Base-by-base conservation (phyloP, 1,284 basidiomycete species). In the Trichosporon ovoides region DNA sequence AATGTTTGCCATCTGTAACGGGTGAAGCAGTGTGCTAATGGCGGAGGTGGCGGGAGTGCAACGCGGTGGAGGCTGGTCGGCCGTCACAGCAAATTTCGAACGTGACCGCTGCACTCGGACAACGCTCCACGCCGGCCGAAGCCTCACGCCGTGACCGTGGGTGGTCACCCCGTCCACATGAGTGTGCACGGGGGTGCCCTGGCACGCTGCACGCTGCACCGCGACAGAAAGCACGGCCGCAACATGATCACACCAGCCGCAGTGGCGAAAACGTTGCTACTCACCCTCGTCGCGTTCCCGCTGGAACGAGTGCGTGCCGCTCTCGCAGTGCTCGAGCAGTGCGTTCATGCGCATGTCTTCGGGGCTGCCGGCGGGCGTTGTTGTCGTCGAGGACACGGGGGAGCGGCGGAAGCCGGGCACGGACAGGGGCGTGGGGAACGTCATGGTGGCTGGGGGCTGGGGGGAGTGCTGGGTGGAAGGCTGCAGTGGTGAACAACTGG, bases 301-400 rank as follows among this genome's bases (percentile, higher is more conserved):
- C 43, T 60, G 62, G 55, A 71, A 66, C 6, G 58, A 59, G 50
- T 71, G 69, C 5, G 69, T 71, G 18, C 69, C 69, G 18, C 61
- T 59, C 20, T 71, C 68, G 37, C 67, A 66, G 55, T 56, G 57
- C 0, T 62, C 57, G 37, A 71, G 63, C 14, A 71, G 57, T 16
- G 67, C 58, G 50, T 65, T 63, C 16, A 71, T 53, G 50, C 67
- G 55, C 9, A 31, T 31, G 35, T 58, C 59, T 38, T 68, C 66
- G 37, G 56, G 61, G 13, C 56, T 55, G 18, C 52, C 49, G 16
- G 58, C 35, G 9, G 61, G 58, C 16, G 64, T 52, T 6, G 57
- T 43, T 10, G 57, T 38, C 1, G 48, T 22, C n/a, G 57, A 35
- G 1, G 57, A 58, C 16, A 19, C 13, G 28, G 31, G 33, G 34